Base-by-base conservation (phyloP, 495 filamentous ascomycete genomes). In the Symbiotaphrina buchneri region DNA sequence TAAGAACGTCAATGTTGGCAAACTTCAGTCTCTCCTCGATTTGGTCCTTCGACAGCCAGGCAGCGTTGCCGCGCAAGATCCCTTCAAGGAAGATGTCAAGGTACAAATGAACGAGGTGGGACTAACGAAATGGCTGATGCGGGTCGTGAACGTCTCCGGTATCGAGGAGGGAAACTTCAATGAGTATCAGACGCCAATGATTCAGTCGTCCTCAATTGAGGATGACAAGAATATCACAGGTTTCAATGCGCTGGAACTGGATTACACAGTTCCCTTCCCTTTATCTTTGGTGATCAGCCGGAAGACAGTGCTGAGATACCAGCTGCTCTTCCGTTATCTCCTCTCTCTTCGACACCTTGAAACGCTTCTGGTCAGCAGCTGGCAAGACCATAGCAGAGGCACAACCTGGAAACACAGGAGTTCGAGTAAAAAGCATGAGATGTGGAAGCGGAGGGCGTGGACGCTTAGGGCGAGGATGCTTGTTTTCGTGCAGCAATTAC, bases 11-110 rank as follows among this genome's bases (percentile, higher is more conserved):
- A 97, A 97, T 42, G 75, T 78, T 21, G 68, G 70, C 42, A 95
- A 95, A 43, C 59, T 97, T 1, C 87, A 97, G 46, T 92, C 82
- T 3, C 61, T 97, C 5, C 68, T 97, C 4, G 87, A 97, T 48
- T 63, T 97, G 11, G 85, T 93, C 0, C 65, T 97, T 15, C 81
- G 84, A 3, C 87, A 97, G 43, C 83, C 87, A 2, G 87, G 90
- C 7, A 93, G 76, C 44, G 74, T 97, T 29, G 85, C 87, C 10
- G 82, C 82, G 2, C 67, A 85, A 31, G 87, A 95, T 49, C 82
- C 84, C 0, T 97, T 85, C 59, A 95, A 94, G 46, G 87, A 97
- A 48, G 83, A 95, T 43, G 80, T 97, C 39, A 92, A 90, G 47
- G 77, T 97, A 6, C 70, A 77, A 38, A 93, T 95, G 81, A 94